Base-by-base conservation (phyloP, 129 eudicot genomes). In the Silybum marianum region DNA sequence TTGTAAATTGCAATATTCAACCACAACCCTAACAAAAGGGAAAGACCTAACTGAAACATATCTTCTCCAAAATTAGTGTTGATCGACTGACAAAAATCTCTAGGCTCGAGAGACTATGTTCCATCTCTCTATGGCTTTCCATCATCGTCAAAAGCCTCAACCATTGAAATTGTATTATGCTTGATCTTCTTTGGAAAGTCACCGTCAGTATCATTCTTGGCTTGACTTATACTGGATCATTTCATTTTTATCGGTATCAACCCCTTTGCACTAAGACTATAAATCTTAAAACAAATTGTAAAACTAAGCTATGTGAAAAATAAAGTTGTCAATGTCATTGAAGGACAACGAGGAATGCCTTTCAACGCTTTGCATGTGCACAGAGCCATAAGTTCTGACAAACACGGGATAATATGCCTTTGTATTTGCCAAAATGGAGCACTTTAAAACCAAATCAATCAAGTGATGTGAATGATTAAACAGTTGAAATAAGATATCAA, bases 191-290 rank as follows among this genome's bases (percentile, higher is more conserved):
- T 73, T 0, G 16, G 16, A 66, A 74, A 72, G 16, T 30, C 4
- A 73, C 30, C 30, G 18, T 30, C 16, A 0, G 36, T 62, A 19
- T 24, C 30, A 2, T 42, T 62, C 3, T 73, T 42, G 36, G 18
- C 74, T 81, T 58, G 48, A 70, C 54, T 44, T 44, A 76, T 26
- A 82, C 60, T 62, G 83, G 78, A 71, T 79, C 42, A 84, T 34
- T 2, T 87, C 88, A 23, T n/a, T 54, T 22, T 78, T 70, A 44
- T 80, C 87, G 40, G 32, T 82, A 77, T 88, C 91, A 44, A 44
- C 54, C 54, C 54, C 54, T 44, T 44, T 2, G 3, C 54, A 44
- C 0, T 44, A 9, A 11, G 16, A 11, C 6, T 44, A 44, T 30
- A 44, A 44, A 44, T 7, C 54, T 10, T 7, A 44, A 44, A 44